Evolutionary conservation across 2,329 filamentous ascomycete genomes (phyloP), one percentile per base, ranked within the genome.

Genomic region (Nectriaceae sp.): DNA sequence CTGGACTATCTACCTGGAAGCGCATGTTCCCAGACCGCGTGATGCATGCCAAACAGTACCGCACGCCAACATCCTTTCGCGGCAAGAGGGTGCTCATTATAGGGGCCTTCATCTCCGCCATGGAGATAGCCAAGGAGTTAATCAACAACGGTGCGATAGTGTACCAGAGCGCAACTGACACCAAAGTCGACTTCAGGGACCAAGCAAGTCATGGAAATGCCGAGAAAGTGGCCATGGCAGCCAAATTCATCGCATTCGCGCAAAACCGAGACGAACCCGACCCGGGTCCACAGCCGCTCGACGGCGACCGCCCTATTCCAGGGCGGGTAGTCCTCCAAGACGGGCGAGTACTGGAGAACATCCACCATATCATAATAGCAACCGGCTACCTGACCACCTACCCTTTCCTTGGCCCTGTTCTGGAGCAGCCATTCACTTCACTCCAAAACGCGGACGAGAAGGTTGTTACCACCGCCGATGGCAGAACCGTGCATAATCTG

Each of bases 31-130:
- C 82, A 0, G 71, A 69, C 0, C 60, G 70, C 6, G 76, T 88
- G 18, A 75, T 73, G 4, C 85, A 88, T 62, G 89, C 88, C 1
- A 92, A 90, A 64, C 79, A 78, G 54, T 93, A 89, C 60, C 79
- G 88, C 13, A 77, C 70, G 0, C 80, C 87, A 0, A 74, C 81
- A 16, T 61, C 72, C 2, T 89, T 83, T 59, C 65, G 64, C 10
- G 74, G 71, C 40, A 80, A 84, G 49, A 72, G 65, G 2, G 50
- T 75, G 1, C 78, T 82, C 40, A 64, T 78, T 21, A 71, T 77
- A 11, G 83, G 83, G 50, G 80, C 75, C 42, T 61, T 71, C 4
- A 68, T 71, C 4, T 75, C 70, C 0, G 67, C 69, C 8, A 51
- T 68, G 2, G 66, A 75, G 24, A 73, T 76, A 4, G 66, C 67